Evolutionary conservation across 2,329 filamentous ascomycete genomes (phyloP), one percentile per base, ranked within the genome.

Genomic region (Phialocephala subalpina): DNA sequence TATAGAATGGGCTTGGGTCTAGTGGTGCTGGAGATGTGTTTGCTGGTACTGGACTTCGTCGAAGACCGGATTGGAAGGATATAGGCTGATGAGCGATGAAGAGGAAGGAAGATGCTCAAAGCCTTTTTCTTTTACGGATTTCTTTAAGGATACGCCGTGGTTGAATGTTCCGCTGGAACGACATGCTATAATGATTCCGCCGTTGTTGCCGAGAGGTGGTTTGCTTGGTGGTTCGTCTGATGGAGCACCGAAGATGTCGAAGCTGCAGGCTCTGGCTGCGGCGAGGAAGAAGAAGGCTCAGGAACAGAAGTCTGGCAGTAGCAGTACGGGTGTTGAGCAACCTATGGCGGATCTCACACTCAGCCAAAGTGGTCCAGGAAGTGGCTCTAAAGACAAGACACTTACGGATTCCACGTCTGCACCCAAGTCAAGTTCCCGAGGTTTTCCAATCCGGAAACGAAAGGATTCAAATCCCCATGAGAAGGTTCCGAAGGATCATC

Each of bases 61-160:
- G 53, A 63, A 47, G 12, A 47, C 57, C 40, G 33, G 33, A 64
- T 20, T 18, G 36, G 29, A 40, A 18, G 33, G 36, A 36, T 18
- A 18, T 27, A 18, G 53, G 45, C 63, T 62, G 42, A 65, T 33
- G 45, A 29, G 5, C 49, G n/a, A 8, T 45, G n/a, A 35, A 64
- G 64, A 49, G 22, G 45, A 63, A 27, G 25, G 9, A 18, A 57
- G 25, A 33, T 72, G 69, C 62, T 63, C 64, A 27, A 71, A 63
- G 33, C 77, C 77, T 25, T 80, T 83, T 67, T 83, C 80, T 45
- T 80, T 83, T 62, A 78, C 82, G 65, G 82, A 86, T 42, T 92
- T 94, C 78, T 99, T 97, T 77, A 81, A 83, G 74, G 94, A 97
- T 75, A 91, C 91, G 75, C 92, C 94, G 0, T 99, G 96, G 95